Conservation (phyloP, 768 basidiomycete genomes). For the Ephemerocybe angulata region DNA sequence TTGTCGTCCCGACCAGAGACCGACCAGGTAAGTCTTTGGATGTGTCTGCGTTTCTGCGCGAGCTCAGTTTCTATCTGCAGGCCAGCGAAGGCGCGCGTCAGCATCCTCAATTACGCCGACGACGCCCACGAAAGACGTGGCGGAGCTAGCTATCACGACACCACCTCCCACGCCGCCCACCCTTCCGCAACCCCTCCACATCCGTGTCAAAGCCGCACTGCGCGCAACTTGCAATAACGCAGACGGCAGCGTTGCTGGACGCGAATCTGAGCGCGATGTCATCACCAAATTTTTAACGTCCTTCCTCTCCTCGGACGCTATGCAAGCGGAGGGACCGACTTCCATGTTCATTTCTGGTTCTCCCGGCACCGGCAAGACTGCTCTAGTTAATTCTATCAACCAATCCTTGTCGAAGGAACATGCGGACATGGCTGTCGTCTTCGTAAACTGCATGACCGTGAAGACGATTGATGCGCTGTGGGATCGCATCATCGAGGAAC, state of each 20-base stretch:
- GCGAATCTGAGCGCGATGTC: constrained; percentile 55
- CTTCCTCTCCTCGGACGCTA: constrained; percentile 39
- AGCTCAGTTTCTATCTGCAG: constrained; percentile 25
- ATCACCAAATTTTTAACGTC: constrained; percentile 59
- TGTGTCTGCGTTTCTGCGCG: background rate
- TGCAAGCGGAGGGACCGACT: constrained; percentile 28
- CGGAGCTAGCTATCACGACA: constrained; percentile 46
- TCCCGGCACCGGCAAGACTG: constrained; percentile 91
- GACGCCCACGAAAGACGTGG: constrained; percentile 44
- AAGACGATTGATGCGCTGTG: constrained; percentile 65
- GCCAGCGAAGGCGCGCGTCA: constrained; percentile 46
- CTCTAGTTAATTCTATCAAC: constrained; percentile 69
- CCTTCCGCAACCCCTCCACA: constrained; percentile 46
- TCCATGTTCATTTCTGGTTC: constrained; percentile 88
- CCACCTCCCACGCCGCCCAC: constrained; percentile 60
- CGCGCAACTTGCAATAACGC: constrained; percentile 55
- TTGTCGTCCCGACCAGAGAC: constrained; percentile 37
- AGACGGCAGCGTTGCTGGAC: constrained; percentile 57
- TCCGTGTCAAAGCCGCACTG: constrained; percentile 59
- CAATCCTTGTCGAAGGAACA: constrained; percentile 34
- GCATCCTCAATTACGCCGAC: constrained; percentile 40
- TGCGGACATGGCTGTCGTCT: constrained; percentile 43
- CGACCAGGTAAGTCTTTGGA: constrained; percentile 41
- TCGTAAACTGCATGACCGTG: constrained; percentile 81
- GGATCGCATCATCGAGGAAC: constrained; percentile 60